A percentile compares a stretch with the other conserved stretches of the same genome.
These are phyloP conservation scores for Dipteronia dyeriana DNA, from an alignment of 345 rosid genomes.

Conservation along the genomic window DNA sequence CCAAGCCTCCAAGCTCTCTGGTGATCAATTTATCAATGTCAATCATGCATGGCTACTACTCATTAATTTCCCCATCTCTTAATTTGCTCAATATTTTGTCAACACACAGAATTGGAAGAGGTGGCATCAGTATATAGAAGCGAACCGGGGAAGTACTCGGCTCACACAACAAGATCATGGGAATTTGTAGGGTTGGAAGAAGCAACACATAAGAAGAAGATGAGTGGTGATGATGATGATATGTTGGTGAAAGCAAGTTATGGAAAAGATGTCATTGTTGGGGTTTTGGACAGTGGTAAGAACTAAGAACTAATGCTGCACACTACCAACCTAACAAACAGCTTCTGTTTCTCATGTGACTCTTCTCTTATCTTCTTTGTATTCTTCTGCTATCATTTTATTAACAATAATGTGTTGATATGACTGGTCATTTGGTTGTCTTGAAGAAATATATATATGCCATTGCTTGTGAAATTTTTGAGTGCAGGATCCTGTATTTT, in stretches of 20 bases:
- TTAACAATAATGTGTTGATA: not conserved
- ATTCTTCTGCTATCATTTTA: slow-evolving; percentile 9
- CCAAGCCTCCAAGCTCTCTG: slow-evolving; percentile 68
- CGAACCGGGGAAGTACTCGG: slow-evolving; percentile 48
- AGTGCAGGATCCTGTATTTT: not conserved
- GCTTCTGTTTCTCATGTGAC: slow-evolving; percentile 26
- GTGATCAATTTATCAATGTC: slow-evolving; percentile 19
- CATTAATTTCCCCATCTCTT: too few species aligned
- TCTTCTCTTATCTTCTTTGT: slow-evolving; percentile 20
- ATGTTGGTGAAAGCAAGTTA: slow-evolving; percentile 51
- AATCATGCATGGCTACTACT: too few species aligned
- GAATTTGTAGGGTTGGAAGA: slow-evolving; percentile 67
- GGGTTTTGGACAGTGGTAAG: slow-evolving; percentile 79
- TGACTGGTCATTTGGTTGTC: too few species aligned
- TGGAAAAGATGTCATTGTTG: slow-evolving; percentile 71
- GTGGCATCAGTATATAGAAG: slow-evolving; percentile 58
- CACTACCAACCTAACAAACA: too few species aligned
- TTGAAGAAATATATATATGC: too few species aligned
- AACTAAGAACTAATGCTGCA: too few species aligned
- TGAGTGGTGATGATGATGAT: slow-evolving; percentile 17
- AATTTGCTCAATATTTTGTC: too few species aligned
- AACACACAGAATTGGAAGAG: slow-evolving; percentile 54
- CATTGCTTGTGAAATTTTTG: too few species aligned
- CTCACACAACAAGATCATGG: slow-evolving; percentile 92
- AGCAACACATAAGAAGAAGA: not conserved